phyloP scores from a whole-genome alignment of 73 alveolate genomes.

The Diophrys sp. region DNA sequence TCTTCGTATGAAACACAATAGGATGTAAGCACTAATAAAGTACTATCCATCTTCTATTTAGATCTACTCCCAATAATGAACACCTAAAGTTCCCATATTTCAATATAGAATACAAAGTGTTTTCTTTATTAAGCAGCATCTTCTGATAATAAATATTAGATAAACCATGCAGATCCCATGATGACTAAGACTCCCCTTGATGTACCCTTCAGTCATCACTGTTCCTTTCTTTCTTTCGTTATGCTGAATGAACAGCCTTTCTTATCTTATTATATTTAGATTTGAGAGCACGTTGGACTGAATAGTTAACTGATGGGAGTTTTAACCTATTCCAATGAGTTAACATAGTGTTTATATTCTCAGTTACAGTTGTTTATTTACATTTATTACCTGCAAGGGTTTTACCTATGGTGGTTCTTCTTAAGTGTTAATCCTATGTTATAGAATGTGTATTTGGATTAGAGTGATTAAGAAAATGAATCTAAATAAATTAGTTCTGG shows the following conservation, averaged over 20 bases:
- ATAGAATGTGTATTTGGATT: constrained; percentile 71
- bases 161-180: constrained; percentile 76
- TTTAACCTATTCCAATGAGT: neutral
- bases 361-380: constrained; percentile 53
- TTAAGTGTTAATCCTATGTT: constrained; percentile 8
- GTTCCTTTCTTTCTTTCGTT: neutral
- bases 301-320: neutral
- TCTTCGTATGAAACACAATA: constrained; percentile 66
- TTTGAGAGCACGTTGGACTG: neutral
- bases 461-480: constrained; percentile 79
- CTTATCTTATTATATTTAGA: neutral
- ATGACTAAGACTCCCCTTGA: constrained; percentile 86
- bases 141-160: constrained; percentile 69
- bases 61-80: constrained; percentile 81
- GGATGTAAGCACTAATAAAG: constrained; percentile 78
- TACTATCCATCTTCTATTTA: constrained; percentile 78
- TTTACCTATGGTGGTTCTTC: constrained; percentile 36
- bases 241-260: neutral
- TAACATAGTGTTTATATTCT: constrained; percentile 35
- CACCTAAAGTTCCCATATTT: constrained; percentile 81
- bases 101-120: constrained; percentile 66
- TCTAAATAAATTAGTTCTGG: constrained; percentile 12
- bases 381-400: constrained; percentile 54
- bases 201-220: constrained; percentile 55
- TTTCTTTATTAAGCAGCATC: constrained; percentile 76